These are phyloP conservation scores for Yamadazyma membranifaciens DNA, from an alignment of 1,139 yeast genomes.

Conservation along the genomic window DNA sequence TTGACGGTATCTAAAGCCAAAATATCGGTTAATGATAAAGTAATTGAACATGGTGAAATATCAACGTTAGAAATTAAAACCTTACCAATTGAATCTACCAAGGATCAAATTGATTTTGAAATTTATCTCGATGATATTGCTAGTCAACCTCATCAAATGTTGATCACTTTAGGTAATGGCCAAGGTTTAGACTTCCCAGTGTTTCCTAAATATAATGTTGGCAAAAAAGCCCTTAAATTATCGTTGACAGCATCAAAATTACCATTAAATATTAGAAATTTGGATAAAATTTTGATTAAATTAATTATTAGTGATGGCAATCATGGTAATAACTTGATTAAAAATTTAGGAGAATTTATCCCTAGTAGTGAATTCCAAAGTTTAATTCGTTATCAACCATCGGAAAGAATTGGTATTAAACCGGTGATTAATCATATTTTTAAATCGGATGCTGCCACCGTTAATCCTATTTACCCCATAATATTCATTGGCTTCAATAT, in stretches of 20 bases:
- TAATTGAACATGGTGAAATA: slow-evolving; percentile 34
- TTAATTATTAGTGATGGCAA: slow-evolving; percentile 33
- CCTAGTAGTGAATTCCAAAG: slow-evolving; percentile 31
- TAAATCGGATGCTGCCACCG: slow-evolving; percentile 53
- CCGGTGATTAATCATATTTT: slow-evolving; percentile 75
- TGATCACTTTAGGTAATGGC: slow-evolving; percentile 27
- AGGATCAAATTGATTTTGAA: slow-evolving; percentile 31
- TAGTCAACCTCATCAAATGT: slow-evolving; percentile 28
- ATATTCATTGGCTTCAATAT: slow-evolving; percentile 49
- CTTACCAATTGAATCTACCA: slow-evolving; percentile 29
- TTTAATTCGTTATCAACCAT: slow-evolving; percentile 28
- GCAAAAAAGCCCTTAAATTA: slow-evolving; percentile 21
- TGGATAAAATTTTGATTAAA: slow-evolving; percentile 29
- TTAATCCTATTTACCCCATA: slow-evolving; percentile 53
- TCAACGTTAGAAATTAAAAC: slow-evolving; percentile 35
- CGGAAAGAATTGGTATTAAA: slow-evolving; percentile 43
- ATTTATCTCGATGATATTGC: slow-evolving; percentile 26
- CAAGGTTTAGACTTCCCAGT: slow-evolving; percentile 25
- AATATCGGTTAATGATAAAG: slow-evolving; percentile 25
- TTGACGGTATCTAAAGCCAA: slow-evolving; percentile 25
- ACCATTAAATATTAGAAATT: slow-evolving; percentile 38
- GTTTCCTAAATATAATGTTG: slow-evolving; percentile 23
- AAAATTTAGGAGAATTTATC: slow-evolving; percentile 31
- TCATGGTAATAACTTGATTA: slow-evolving; percentile 22
- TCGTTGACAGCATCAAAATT: slow-evolving; percentile 31